Base-by-base conservation (phyloP, 192 early-diverging fungal genomes). In the Entomortierella lignicola region DNA sequence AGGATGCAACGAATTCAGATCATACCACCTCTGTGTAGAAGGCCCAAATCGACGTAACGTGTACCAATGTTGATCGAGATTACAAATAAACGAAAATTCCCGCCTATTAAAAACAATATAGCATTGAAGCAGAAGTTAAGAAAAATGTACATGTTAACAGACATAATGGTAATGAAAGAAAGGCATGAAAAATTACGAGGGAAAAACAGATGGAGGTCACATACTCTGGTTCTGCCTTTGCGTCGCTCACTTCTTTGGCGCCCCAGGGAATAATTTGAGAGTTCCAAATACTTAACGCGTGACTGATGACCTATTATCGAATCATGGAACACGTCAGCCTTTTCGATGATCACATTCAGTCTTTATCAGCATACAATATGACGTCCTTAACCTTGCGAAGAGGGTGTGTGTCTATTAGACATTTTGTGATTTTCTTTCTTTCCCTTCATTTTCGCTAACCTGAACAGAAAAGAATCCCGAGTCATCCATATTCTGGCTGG, bases 391-490 rank as follows among this genome's bases (percentile, higher is more conserved):
- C n/a, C n/a, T n/a, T n/a, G n/a, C n/a, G n/a, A n/a, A n/a, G n/a
- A n/a, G n/a, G n/a, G n/a, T n/a, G n/a, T n/a, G n/a, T n/a, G n/a
- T n/a, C n/a, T n/a, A n/a, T n/a, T n/a, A n/a, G n/a, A n/a, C n/a
- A n/a, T n/a, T n/a, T n/a, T n/a, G n/a, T n/a, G n/a, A 54, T 54
- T 27, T 26, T 54, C 3, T 54, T 27, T 54, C 52, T 47, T 15
- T 42, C 39, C 13, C 39, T n/a, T n/a, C n/a, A n/a, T n/a, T n/a
- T n/a, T n/a, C n/a, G n/a, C 34, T 44, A 77, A 84, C 86, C 69
- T 88, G 92, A 8, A 93, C 85, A 23, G 90, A 92, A 82, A 93
- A 94, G 74, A 91, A 92, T 21, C 92, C 92, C 1, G 87, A 85
- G 54, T 85, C 88, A 60, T 85, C 89, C 84, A 84, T 87, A 63